Percentiles rank a stretch among this genome's conserved stretches.
Evolutionary conservation across 192 early-diverging fungal species (phyloP).

Genomic region (Linnemannia elongata): DNA sequence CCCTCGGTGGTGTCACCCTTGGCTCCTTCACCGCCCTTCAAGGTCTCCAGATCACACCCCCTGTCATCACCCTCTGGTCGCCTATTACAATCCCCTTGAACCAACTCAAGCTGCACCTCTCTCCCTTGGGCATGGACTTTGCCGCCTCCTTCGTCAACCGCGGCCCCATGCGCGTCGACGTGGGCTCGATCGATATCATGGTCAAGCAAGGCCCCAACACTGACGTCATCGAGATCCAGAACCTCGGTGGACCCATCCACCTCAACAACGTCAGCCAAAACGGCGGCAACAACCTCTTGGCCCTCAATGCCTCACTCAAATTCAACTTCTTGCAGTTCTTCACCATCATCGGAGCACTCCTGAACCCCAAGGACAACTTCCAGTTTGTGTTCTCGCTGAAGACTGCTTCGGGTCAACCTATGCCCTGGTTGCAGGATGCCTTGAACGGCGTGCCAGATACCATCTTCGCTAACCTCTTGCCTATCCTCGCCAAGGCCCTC

Average conservation of each 20-base stretch:
- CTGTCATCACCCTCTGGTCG: conserved; percentile 16
- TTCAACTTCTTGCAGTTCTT: conserved; percentile 42
- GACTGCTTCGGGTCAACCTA: conserved; percentile 15
- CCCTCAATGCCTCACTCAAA: conserved; percentile 31
- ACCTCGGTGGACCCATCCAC: conserved; percentile 28
- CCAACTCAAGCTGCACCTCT: conserved; percentile 15
- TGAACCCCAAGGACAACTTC: conserved; percentile 29
- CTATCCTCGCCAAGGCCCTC: conserved; percentile 29
- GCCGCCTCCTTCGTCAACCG: conserved; percentile 15
- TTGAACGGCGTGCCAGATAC: conserved; percentile 19
- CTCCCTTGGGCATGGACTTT: conserved; percentile 27
- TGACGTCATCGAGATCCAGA: conserved; percentile 25
- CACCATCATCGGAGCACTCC: conserved; percentile 8
- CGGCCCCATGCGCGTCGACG: conserved; percentile 24
- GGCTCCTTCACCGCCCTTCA: conserved; percentile 24
- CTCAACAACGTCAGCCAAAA: conserved; percentile 28
- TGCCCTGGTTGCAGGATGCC: conserved; percentile 41
- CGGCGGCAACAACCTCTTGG: conserved; percentile 12
- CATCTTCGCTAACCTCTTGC: conserved; percentile 25
- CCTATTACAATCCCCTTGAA: conserved; percentile 1
- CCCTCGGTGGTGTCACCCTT: conserved; percentile 26
- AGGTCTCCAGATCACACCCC: conserved; percentile 14
- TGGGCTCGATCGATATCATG: conserved; percentile 29
- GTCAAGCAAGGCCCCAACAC: conserved; percentile 15
- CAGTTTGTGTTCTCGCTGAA: conserved; percentile 31